Percentiles rank a stretch among this genome's conserved stretches.
Conservation (phyloP, 345 rosid genomes). For the Eutrema heterophyllum region DNA sequence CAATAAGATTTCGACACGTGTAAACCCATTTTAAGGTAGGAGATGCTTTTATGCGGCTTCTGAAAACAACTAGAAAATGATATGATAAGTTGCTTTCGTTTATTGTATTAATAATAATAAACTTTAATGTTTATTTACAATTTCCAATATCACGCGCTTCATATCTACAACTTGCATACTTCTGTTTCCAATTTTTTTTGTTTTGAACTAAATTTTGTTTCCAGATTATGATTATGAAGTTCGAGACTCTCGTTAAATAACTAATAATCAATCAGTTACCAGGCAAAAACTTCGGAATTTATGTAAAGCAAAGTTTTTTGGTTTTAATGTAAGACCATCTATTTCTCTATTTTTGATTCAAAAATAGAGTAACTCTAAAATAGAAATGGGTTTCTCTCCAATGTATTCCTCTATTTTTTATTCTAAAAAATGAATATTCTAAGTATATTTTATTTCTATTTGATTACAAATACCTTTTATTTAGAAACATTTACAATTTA, state of each 20-base stretch:
- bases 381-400: too few relatives aligned
- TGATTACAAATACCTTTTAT: too few relatives aligned
- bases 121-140: not conserved
- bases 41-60: conserved; percentile 39
- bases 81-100: conserved; percentile 22
- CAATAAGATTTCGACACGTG: conserved; percentile 35
- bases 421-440: too few relatives aligned
- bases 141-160: conserved; percentile 13
- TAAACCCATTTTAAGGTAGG: conserved; percentile 39
- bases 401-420: too few relatives aligned
- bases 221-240: not conserved
- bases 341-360: too few relatives aligned
- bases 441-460: too few relatives aligned
- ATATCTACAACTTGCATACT: not conserved
- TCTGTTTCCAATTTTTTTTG: not conserved
- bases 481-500: too few relatives aligned
- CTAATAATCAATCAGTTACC: not conserved
- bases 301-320: not conserved
- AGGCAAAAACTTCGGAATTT: not conserved
- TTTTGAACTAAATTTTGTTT: too few relatives aligned
- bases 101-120: not conserved
- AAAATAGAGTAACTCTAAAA: too few relatives aligned
- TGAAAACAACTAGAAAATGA: conserved; percentile 32
- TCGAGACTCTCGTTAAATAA: not conserved
- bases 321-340: too few relatives aligned